Evolutionary conservation across 2,329 filamentous ascomycete species (phyloP), one percentile per base, ranked within the genome.

Genomic region (Calonectria crousiana): DNA sequence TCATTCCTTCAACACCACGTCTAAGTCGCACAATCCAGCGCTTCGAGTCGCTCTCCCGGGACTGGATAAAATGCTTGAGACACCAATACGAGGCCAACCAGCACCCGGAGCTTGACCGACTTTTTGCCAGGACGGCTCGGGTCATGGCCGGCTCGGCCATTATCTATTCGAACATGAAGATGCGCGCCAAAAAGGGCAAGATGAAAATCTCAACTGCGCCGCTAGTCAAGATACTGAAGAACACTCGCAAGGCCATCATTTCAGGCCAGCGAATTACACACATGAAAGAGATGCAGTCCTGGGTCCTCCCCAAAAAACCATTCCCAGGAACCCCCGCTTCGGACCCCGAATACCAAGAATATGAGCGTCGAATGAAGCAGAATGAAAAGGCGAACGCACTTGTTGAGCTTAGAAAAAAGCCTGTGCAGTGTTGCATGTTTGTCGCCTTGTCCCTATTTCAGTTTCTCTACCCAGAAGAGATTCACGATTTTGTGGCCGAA

Each of bases 351-450:
- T 36, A 67, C n/a, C 60, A 67, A 26, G 66, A 74, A 47, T 73
- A 76, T n/a, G 62, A 73, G n/a, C 74, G 67, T 23, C 70, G 65
- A 60, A 69, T 26, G 30, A 73, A 30, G 11, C 58, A 62, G 47
- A 77, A 76, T 65, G 68, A 76, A 23, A 76, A 75, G 26, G 74
- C 74, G 4, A 26, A 26, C 28, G 23, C 38, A 10, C 58, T 77
- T 38, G 32, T 72, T n/a, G 68, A 75, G 28, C 62, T 68, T 41
- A 71, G 76, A 20, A 77, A 75, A 38, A 73, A 64, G 20, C 74
- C 76, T 20, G 58, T 77, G 6, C 76, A 77, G 62, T 77, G 76
- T 62, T 77, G 76, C 68, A 76, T 77, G 76, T 77, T 73, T 51
- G 58, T 75, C 6, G 70, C 72, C 2, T 23, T 77, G 32, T 69